Base-by-base conservation (phyloP, 2,329 filamentous ascomycete species). In the Boeremia lycopersici region DNA sequence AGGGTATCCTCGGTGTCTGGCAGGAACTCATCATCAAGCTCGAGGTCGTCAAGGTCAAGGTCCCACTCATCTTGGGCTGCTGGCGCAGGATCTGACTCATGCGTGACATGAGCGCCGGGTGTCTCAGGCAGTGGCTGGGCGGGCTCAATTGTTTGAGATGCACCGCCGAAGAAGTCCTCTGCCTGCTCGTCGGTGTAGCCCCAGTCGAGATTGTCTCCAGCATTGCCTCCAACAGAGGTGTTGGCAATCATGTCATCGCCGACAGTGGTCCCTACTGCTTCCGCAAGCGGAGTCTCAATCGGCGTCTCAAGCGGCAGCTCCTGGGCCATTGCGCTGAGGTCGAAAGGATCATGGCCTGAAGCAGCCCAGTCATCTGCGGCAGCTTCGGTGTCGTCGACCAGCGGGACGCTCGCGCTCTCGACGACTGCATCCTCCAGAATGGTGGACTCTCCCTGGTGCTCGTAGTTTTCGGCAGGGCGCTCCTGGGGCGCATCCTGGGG, bases 11-110 rank as follows among this genome's bases (percentile, higher is more conserved):
- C 70, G 12, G 81, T 76, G 29, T 90, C 86, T 9, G 86, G 84
- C 2, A 86, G 73, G 11, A 90, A 79, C 56, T 91, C 86, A 60
- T 93, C 89, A 43, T 90, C 90, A 65, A 97, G 84, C 38, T 91
- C 90, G 41, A 90, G 89, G 60, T 91, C 85, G 38, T 91, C 90
- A 41, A 90, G 89, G 60, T 91, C 85, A 90, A 93, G 96, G 63
- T 91, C 87, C 15, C 89, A 89, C 40, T 89, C 88, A 35, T 95
- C 74, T 67, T 93, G 89, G 36, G 87, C 83, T 1, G 62, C 53
- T 17, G 60, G 46, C 15, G 63, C 53, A 10, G 62, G 23, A n/a
- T 59, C 59, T 6, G 63, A 12, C 7, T 55, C 43, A 33, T 61
- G 47, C 13, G 62, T 52, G 3, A 65, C 57, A 44, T 67, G 62